These are phyloP conservation scores for Xylaria nigripes DNA, from an alignment of 495 filamentous ascomycete species.

Conservation along the genomic window DNA sequence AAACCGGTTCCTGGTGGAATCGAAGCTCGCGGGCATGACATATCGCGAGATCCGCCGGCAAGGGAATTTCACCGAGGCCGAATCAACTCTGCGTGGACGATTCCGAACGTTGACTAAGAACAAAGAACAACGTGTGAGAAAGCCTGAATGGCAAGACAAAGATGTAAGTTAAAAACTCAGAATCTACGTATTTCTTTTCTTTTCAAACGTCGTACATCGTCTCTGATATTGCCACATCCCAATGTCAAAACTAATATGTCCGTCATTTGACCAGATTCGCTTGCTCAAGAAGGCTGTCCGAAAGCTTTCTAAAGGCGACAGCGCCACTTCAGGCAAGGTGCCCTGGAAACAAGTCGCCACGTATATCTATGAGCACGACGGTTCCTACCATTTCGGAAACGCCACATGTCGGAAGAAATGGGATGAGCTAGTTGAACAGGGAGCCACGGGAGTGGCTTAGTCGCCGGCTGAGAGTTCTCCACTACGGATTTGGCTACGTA, in stretches of 20 bases:
- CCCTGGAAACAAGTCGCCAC: constrained; percentile 79
- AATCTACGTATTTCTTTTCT: not conserved
- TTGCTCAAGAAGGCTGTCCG: constrained; percentile 44
- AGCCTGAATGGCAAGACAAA: constrained; percentile 63
- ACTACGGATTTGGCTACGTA: not conserved
- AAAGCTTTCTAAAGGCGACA: constrained; percentile 24
- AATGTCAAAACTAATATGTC: constrained; percentile 8
- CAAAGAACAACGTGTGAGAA: constrained; percentile 64
- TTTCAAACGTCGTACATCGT: not conserved
- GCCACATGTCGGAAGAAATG: constrained; percentile 86
- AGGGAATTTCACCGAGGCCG: constrained; percentile 65
- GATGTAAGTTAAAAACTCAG: constrained; percentile 60
- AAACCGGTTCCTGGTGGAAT: constrained; percentile 57
- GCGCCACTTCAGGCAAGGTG: constrained; percentile 39
- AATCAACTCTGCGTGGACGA: constrained; percentile 79
- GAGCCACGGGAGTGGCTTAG: constrained; percentile 7
- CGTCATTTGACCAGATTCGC: constrained; percentile 29
- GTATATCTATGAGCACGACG: constrained; percentile 62
- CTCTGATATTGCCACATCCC: not conserved
- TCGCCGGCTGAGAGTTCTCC: not conserved
- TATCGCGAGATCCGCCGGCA: constrained; percentile 69
- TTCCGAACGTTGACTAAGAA: constrained; percentile 72
- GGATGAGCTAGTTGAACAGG: constrained; percentile 38
- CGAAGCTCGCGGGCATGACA: constrained; percentile 57
- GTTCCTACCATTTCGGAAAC: constrained; percentile 77